Evolutionary conservation across 805 yeast genomes (phyloP).

Genomic region (Cyberlindnera subsufficiens): DNA sequence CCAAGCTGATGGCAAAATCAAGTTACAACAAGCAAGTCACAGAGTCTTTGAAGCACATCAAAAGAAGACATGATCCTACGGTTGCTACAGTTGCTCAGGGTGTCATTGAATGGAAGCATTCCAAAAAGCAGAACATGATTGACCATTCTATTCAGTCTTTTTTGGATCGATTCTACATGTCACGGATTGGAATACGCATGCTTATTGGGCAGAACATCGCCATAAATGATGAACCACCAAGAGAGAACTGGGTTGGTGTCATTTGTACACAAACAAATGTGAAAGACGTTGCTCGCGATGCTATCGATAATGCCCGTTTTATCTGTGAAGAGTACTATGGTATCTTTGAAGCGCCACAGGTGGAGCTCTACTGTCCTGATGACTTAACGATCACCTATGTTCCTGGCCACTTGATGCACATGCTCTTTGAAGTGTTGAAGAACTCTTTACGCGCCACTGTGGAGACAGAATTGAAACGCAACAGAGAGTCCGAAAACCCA

Average conservation of each 20-base stretch:
- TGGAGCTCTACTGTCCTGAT: constrained; percentile 57
- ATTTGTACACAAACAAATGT: constrained; percentile 83
- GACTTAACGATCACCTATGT: constrained; percentile 84
- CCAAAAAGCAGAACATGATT: constrained; percentile 41
- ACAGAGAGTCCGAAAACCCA: constrained; percentile 30
- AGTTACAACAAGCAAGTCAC: constrained; percentile 65
- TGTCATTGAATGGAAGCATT: constrained; percentile 80
- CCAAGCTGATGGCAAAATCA: constrained; percentile 51
- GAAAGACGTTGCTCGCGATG: constrained; percentile 77
- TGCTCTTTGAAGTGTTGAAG: constrained; percentile 83
- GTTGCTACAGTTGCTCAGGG: constrained; percentile 91
- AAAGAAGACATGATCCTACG: constrained; percentile 85
- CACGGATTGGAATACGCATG: constrained; percentile 89
- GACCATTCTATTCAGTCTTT: constrained; percentile 75
- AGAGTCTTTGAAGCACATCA: constrained; percentile 62
- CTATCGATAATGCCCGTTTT: constrained; percentile 84
- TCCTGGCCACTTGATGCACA: constrained; percentile 88
- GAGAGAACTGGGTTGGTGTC: constrained; percentile 77
- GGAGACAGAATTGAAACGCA: constrained; percentile 61
- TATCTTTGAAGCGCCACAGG: constrained; percentile 78
- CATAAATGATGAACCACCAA: constrained; percentile 58
- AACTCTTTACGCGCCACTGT: constrained; percentile 87
- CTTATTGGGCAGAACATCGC: constrained; percentile 93
- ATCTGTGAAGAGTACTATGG: constrained; percentile 92
- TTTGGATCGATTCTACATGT: constrained; percentile 82